These are phyloP conservation scores for Microcyclosporella mali DNA, from an alignment of 2,329 filamentous ascomycete genomes.

Conservation along the genomic window DNA sequence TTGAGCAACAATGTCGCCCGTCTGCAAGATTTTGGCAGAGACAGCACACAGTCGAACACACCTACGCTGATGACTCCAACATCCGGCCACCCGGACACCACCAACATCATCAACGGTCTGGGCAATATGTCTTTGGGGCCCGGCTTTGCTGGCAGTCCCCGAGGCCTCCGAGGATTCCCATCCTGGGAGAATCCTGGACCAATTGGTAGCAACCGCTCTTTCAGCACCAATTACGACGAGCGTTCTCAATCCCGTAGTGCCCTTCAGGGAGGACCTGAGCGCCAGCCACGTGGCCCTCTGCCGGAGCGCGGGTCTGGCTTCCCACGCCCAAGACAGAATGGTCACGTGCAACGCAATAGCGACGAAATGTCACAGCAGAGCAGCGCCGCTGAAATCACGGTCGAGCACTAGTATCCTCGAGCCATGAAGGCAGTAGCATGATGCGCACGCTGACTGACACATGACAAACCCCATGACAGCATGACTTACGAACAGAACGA, in stretches of 20 bases:
- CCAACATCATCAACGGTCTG: conserved; percentile 57
- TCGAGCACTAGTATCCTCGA: conserved; percentile 45
- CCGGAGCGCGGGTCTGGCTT: conserved; percentile 56
- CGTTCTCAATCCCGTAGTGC: conserved; percentile 45
- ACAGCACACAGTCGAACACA: conserved; percentile 56
- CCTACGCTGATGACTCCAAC: conserved; percentile 59
- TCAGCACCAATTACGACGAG: conserved; percentile 54
- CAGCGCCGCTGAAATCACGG: conserved; percentile 55
- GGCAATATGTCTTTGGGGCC: conserved; percentile 54
- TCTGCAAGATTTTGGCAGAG: conserved; percentile 53
- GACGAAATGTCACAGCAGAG: conserved; percentile 58
- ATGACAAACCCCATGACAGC: conserved; percentile 8
- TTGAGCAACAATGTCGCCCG: conserved; percentile 58
- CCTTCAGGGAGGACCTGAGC: conserved; percentile 44
- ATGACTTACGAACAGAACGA: conserved; percentile 12
- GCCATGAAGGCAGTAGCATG: neutral
- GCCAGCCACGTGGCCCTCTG: conserved; percentile 57
- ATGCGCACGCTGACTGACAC: neutral
- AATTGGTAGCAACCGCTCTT: conserved; percentile 59
- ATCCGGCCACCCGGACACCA: conserved; percentile 26
- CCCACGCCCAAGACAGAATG: conserved; percentile 50
- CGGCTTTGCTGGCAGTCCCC: conserved; percentile 49
- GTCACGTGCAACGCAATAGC: conserved; percentile 56
- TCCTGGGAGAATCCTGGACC: conserved; percentile 56
- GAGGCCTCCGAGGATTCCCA: conserved; percentile 54